These are phyloP conservation scores for Ceratobasidium sp. DNA, from an alignment of 1,284 basidiomycete genomes.

Conservation along the genomic window DNA sequence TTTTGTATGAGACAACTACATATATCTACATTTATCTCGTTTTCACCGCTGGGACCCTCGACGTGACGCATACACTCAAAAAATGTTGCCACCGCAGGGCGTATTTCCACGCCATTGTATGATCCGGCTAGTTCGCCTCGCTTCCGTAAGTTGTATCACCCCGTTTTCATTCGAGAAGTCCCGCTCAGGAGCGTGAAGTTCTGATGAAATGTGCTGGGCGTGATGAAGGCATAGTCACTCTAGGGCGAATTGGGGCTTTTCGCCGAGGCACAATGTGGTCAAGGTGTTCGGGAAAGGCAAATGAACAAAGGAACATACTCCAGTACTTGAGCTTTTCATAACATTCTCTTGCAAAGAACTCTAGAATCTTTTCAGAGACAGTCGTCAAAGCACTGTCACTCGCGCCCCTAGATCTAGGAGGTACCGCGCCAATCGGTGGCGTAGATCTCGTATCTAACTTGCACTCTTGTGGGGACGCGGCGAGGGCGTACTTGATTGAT, in stretches of 20 bases:
- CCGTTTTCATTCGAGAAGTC: background rate
- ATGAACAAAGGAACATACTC: too few species aligned
- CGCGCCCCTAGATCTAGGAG: too few species aligned
- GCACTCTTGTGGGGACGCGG: too few species aligned
- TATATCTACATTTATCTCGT: background rate
- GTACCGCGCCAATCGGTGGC: too few species aligned
- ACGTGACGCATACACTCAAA: background rate
- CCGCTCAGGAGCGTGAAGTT: background rate
- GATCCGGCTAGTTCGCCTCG: background rate
- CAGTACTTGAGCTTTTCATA: too few species aligned
- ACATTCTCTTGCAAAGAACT: too few species aligned
- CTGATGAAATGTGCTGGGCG: background rate
- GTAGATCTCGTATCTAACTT: too few species aligned
- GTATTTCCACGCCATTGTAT: background rate
- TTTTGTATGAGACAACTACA: conserved; percentile 1
- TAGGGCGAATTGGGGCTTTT: too few species aligned
- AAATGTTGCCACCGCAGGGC: background rate
- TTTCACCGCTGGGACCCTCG: background rate
- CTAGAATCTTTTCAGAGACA: too few species aligned
- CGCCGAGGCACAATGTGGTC: too few species aligned
- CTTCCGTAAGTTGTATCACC: background rate
- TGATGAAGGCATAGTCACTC: background rate
- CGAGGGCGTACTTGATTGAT: too few species aligned
- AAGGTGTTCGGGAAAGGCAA: too few species aligned
- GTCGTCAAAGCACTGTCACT: background rate